These are phyloP conservation scores for Suillus spraguei DNA, from an alignment of 768 basidiomycete genomes.

Conservation along the genomic window DNA sequence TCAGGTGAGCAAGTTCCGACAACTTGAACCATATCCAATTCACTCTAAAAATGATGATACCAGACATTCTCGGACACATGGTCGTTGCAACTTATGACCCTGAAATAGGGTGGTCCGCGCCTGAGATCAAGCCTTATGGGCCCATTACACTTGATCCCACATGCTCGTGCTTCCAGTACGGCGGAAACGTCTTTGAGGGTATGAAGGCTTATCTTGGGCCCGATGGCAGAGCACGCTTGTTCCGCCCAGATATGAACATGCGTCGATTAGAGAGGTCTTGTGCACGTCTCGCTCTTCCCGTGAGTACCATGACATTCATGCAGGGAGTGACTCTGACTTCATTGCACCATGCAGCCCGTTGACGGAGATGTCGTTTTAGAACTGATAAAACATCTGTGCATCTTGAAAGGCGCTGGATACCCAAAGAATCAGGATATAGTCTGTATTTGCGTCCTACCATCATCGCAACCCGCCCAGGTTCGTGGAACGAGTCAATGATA, in stretches of 20 bases:
- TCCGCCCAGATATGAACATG: conserved; percentile 88
- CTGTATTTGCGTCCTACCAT: conserved; percentile 87
- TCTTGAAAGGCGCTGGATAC: conserved; percentile 86
- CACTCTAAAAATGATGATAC: too few species aligned
- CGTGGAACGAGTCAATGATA: conserved; percentile 7
- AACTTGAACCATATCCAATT: too few species aligned
- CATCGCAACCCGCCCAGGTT: conserved; percentile 48
- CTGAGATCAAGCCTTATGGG: conserved; percentile 73
- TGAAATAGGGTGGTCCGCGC: conserved; percentile 64
- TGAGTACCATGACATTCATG: conserved; percentile 32
- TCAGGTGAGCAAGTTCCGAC: too few species aligned
- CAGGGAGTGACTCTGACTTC: background rate
- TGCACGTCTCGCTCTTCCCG: conserved; percentile 73
- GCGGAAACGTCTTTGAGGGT: conserved; percentile 61
- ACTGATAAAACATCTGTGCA: conserved; percentile 69
- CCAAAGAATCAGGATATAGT: conserved; percentile 68
- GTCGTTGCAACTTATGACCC: conserved; percentile 66
- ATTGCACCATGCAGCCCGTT: conserved; percentile 35
- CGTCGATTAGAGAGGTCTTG: conserved; percentile 71
- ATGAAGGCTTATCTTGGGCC: conserved; percentile 77
- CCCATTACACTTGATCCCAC: conserved; percentile 61
- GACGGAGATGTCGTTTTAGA: conserved; percentile 48
- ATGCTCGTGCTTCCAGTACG: conserved; percentile 61
- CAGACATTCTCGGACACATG: conserved; percentile 82
- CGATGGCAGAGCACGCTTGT: conserved; percentile 75